Conservation (phyloP, 108 stramenopile genomes). For the Cylindrotheca fusiformis region DNA sequence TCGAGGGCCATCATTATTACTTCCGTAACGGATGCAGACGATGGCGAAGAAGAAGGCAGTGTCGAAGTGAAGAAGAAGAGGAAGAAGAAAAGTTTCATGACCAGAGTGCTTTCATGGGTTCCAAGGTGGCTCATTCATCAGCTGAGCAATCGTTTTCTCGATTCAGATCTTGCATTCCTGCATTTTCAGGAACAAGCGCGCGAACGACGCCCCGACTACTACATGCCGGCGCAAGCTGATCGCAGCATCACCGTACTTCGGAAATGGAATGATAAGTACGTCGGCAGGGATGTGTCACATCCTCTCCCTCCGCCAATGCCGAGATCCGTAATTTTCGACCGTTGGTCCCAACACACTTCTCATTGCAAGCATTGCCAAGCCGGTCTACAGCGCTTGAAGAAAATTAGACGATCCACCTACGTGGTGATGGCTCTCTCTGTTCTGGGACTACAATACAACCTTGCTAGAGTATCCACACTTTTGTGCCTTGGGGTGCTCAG, state of each 20-base stretch:
- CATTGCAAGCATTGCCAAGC: slow-evolving; percentile 32
- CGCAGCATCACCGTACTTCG: slow-evolving; percentile 23
- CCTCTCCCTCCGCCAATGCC: slow-evolving; percentile 14
- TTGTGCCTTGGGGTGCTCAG: slow-evolving; percentile 4
- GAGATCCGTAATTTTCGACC: slow-evolving; percentile 21
- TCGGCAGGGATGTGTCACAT: background rate
- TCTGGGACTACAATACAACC: slow-evolving; percentile 2
- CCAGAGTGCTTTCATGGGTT: slow-evolving; percentile 5
- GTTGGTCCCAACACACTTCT: slow-evolving; percentile 23
- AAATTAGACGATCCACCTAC: background rate
- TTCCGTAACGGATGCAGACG: background rate
- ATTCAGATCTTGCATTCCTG: slow-evolving; percentile 37
- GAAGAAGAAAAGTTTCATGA: slow-evolving; percentile 2
- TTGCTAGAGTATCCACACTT: background rate
- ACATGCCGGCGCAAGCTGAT: slow-evolving; percentile 31
- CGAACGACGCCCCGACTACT: slow-evolving; percentile 14
- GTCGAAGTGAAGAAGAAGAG: slow-evolving; percentile 5
- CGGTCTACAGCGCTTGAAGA: slow-evolving; percentile 10
- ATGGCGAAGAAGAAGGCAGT: background rate
- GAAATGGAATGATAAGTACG: slow-evolving; percentile 27
- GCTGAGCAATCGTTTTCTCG: slow-evolving; percentile 32
- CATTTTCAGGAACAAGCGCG: slow-evolving; percentile 41
- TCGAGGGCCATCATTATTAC: slow-evolving; percentile 24
- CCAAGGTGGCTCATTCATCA: slow-evolving; percentile 29
- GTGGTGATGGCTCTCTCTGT: slow-evolving; percentile 8